Percentiles rank a stretch among this genome's conserved stretches.
Conservation (phyloP, 345 rosid species). For the Luvunga scandens region DNA sequence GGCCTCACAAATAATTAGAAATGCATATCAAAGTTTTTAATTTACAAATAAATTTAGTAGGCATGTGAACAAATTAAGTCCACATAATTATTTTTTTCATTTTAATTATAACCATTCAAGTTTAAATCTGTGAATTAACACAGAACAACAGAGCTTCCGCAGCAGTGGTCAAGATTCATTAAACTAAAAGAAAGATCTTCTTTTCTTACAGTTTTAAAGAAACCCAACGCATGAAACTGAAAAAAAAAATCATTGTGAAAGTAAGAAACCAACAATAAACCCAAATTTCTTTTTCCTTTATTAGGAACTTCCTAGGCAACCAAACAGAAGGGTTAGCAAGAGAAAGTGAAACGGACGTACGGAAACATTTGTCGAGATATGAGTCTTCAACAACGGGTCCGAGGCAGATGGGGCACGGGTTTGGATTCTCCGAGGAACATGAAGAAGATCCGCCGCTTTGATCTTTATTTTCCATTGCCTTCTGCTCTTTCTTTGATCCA, state of each 20-base stretch:
- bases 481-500: not conserved
- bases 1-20: not conserved
- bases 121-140: not conserved
- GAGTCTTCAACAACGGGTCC: slow-evolving; percentile 50
- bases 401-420: slow-evolving; percentile 87
- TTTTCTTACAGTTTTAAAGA: not conserved
- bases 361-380: slow-evolving; percentile 82
- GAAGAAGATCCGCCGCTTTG: slow-evolving; percentile 2
- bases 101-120: not conserved
- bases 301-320: not conserved
- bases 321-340: not conserved
- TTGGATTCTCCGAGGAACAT: slow-evolving; percentile 19
- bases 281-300: not conserved
- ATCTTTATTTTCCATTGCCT: not conserved
- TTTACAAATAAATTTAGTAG: not conserved
- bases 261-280: not conserved
- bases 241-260: not conserved
- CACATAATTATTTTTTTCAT: not conserved
- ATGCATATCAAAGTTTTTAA: not conserved
- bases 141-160: not conserved
- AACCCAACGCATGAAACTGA: slow-evolving; percentile 3
- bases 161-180: not conserved
- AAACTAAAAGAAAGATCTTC: not conserved
- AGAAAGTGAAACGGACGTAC: slow-evolving; percentile 35
- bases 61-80: not conserved